Base-by-base conservation (phyloP, 2,329 filamentous ascomycete genomes). In the Trichoderma sp. region DNA sequence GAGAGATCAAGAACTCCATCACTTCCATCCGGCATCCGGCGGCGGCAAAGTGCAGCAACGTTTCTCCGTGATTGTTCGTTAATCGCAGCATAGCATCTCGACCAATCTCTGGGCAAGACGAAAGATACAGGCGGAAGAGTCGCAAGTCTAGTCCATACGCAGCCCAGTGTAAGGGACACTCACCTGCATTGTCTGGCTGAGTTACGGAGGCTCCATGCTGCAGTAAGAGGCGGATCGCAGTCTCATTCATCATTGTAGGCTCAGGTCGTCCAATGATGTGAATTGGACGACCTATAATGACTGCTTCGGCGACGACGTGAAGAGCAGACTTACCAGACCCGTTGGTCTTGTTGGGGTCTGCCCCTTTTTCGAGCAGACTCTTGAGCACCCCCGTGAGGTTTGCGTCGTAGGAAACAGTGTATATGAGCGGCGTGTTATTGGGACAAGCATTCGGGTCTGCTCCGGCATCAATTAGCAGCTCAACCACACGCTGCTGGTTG, bases 11-110 rank as follows among this genome's bases (percentile, higher is more conserved):
- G 48, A 66, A 71, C 14, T 68, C 66, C 15, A 74, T 50, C 0
- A 68, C 68, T 14, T 71, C 70, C 21, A 51, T 14, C 1, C 68
- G 64, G 12, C 71, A 65, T 0, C 72, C 72, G 2, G 70, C 71
- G 2, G 73, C 73, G 2, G 73, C 72, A 44, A 67, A 75, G 59
- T 75, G 73, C 2, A 76, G 59, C 2, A 74, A 44, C 1, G 70
- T 72, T 63, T 76, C 73, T 3, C 69, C 67, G 19, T 69, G 48
- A 2, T 51, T 3, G 50, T 71, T 75, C 10, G 9, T 61, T 21
- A 47, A 69, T 26, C 24, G 43, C 9, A 65, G 21, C 7, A 66
- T 54, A 47, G 34, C 62, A 39, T 34, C 66, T 51, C 7, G 48
- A 10, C 63, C 21, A 30, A 48, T 28, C 10, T 47, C 44, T 26